These are phyloP conservation scores for Aspergillus sergii DNA, from an alignment of 2,329 filamentous ascomycete genomes.

Conservation along the genomic window DNA sequence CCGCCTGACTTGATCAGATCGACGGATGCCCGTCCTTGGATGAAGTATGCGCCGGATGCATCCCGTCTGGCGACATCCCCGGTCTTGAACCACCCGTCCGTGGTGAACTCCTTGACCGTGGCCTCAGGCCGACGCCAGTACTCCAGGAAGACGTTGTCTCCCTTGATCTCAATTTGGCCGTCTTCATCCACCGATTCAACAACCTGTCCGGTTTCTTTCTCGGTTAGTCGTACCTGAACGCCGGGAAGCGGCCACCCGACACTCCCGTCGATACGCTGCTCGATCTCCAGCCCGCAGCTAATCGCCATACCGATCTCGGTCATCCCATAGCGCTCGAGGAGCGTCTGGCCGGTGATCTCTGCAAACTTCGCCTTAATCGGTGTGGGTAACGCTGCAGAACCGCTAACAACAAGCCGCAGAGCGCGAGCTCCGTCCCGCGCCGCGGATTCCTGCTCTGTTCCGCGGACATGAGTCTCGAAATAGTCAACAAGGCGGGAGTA, in stretches of 20 bases:
- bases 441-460: slow-evolving; percentile 35
- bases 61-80: slow-evolving; percentile 48
- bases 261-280: slow-evolving; percentile 48
- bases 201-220: slow-evolving; percentile 40
- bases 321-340: slow-evolving; percentile 54
- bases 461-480: slow-evolving; percentile 43
- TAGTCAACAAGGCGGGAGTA: slow-evolving; percentile 53
- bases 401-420: slow-evolving; percentile 44
- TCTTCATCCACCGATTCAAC: slow-evolving; percentile 38
- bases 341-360: slow-evolving; percentile 44
- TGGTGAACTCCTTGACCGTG: slow-evolving; percentile 49
- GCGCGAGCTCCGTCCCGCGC: slow-evolving; percentile 37
- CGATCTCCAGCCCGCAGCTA: slow-evolving; percentile 46
- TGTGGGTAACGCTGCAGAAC: slow-evolving; percentile 46
- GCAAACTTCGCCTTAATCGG: slow-evolving; percentile 45
- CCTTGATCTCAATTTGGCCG: slow-evolving; percentile 48
- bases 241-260: slow-evolving; percentile 53
- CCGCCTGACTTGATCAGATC: slow-evolving; percentile 60
- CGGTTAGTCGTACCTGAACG: slow-evolving; percentile 49
- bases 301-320: slow-evolving; percentile 55
- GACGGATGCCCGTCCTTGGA: slow-evolving; percentile 55
- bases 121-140: slow-evolving; percentile 50
- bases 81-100: slow-evolving; percentile 54
- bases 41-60: slow-evolving; percentile 50
- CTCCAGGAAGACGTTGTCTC: slow-evolving; percentile 46